Percentiles rank a stretch among this genome's conserved stretches.
These are phyloP conservation scores for Drechslerella dactyloides DNA, from an alignment of 2,329 filamentous ascomycete genomes.

Conservation along the genomic window DNA sequence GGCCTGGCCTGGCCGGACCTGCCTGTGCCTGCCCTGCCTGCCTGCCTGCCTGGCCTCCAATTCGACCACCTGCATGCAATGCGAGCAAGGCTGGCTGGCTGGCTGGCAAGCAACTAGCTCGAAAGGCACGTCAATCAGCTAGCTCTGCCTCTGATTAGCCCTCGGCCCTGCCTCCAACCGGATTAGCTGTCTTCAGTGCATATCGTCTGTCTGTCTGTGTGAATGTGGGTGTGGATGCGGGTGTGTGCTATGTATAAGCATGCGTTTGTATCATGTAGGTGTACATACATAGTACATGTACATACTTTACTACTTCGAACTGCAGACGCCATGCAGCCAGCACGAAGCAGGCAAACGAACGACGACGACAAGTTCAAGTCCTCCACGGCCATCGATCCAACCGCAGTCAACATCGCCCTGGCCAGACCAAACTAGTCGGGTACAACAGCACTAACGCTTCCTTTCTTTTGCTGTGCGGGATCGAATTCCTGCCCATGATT, in stretches of 20 bases:
- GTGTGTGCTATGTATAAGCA: too few species aligned
- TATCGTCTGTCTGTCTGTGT: too few species aligned
- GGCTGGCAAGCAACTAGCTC: neutral
- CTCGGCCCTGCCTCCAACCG: neutral
- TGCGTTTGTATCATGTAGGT: too few species aligned
- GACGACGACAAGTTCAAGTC: neutral
- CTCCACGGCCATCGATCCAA: neutral
- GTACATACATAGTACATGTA: conserved; percentile 1
- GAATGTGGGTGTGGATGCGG: too few species aligned
- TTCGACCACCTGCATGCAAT: conserved; percentile 4
- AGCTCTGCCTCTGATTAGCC: conserved; percentile 2
- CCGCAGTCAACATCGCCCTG: neutral
- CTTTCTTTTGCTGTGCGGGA: conserved; percentile 7
- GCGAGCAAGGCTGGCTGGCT: conserved; percentile 1
- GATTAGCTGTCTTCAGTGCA: conserved; percentile 7
- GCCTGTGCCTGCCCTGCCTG: neutral
- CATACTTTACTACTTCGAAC: neutral
- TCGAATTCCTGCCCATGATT: conserved; percentile 29
- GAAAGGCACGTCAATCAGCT: conserved; percentile 1
- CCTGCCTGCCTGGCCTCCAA: neutral
- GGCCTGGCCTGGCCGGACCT: neutral
- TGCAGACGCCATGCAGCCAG: conserved; percentile 2
- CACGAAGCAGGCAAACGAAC: neutral
- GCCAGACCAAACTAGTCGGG: conserved; percentile 6
- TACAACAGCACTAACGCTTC: conserved; percentile 14